Evolutionary conservation across 805 yeast species (phyloP).

Genomic region (Hemisphaericaspora nanyangensis): DNA sequence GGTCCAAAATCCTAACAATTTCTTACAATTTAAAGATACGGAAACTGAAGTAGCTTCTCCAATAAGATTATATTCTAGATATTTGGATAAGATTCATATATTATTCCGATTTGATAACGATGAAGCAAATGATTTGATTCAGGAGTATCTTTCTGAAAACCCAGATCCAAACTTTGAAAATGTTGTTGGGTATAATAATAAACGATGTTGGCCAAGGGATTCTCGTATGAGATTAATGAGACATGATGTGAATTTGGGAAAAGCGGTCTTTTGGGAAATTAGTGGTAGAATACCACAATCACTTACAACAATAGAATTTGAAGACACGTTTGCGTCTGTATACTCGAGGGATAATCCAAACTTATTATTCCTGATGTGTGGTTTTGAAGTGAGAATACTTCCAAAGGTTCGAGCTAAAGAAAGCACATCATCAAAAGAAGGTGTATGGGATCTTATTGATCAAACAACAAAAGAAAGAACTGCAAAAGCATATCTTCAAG

Average conservation of each 20-base stretch:
- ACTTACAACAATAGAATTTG: conserved; percentile 73
- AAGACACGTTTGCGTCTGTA: conserved; percentile 76
- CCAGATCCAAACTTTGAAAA: conserved; percentile 93
- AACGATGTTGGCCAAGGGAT: conserved; percentile 94
- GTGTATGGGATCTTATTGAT: conserved; percentile 86
- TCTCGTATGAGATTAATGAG: conserved; percentile 86
- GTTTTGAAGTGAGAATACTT: conserved; percentile 85
- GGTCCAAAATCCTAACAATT: conserved; percentile 66
- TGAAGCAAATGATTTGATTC: conserved; percentile 72
- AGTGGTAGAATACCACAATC: conserved; percentile 75
- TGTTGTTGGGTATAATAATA: conserved; percentile 80
- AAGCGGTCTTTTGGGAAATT: conserved; percentile 91
- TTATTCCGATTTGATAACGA: conserved; percentile 70
- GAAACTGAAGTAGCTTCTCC: conserved; percentile 69
- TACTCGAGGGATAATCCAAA: conserved; percentile 91
- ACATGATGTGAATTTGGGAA: conserved; percentile 86
- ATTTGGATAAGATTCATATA: conserved; percentile 77
- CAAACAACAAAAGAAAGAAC: conserved; percentile 75
- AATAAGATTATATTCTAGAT: conserved; percentile 74
- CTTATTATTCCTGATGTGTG: conserved; percentile 84
- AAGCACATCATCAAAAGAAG: conserved; percentile 60
- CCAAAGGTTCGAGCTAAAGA: conserved; percentile 66
- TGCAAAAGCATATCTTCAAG: conserved; percentile 83
- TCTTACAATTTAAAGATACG: conserved; percentile 61
- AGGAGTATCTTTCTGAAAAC: conserved; percentile 73